phyloP scores from a whole-genome alignment of 2,329 filamentous ascomycete species.

The Biscogniauxia sp. region DNA sequence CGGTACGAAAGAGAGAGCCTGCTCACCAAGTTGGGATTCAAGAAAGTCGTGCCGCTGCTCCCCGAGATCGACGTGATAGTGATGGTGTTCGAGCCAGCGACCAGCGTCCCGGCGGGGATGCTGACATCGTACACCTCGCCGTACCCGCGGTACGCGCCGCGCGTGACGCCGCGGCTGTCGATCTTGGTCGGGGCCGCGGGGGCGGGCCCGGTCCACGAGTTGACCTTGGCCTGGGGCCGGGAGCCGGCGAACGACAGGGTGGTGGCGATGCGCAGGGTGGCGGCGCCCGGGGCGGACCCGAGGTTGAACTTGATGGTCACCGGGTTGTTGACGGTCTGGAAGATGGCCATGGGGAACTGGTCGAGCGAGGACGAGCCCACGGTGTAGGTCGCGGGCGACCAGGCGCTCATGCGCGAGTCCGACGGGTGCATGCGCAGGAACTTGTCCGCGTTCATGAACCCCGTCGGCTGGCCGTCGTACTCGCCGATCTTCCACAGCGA shows the following conservation, averaged over 20 bases:
- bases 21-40: conserved; percentile 56
- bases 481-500: conserved; percentile 64
- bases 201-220: conserved; percentile 47
- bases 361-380: conserved; percentile 51
- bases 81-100: conserved; percentile 62
- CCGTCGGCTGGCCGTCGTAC: conserved; percentile 62
- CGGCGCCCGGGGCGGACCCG: conserved; percentile 46
- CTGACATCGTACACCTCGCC: conserved; percentile 63
- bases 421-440: conserved; percentile 68
- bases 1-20: neutral
- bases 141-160: conserved; percentile 62
- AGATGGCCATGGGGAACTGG: conserved; percentile 65
- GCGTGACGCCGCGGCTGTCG: conserved; percentile 62
- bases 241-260: conserved; percentile 61
- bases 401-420: conserved; percentile 60
- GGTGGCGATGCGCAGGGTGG: conserved; percentile 63
- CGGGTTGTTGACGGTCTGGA: conserved; percentile 58
- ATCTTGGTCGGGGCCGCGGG: conserved; percentile 60
- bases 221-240: conserved; percentile 56
- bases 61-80: conserved; percentile 59
- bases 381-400: conserved; percentile 60
- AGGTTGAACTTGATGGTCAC: conserved; percentile 61
- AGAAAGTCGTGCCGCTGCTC: conserved; percentile 51
- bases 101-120: conserved; percentile 59
- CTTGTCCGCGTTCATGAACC: conserved; percentile 66